Percentiles rank a stretch among this genome's conserved stretches.
phyloP scores from a whole-genome alignment of 129 eudicot genomes.

The Logfia minima region DNA sequence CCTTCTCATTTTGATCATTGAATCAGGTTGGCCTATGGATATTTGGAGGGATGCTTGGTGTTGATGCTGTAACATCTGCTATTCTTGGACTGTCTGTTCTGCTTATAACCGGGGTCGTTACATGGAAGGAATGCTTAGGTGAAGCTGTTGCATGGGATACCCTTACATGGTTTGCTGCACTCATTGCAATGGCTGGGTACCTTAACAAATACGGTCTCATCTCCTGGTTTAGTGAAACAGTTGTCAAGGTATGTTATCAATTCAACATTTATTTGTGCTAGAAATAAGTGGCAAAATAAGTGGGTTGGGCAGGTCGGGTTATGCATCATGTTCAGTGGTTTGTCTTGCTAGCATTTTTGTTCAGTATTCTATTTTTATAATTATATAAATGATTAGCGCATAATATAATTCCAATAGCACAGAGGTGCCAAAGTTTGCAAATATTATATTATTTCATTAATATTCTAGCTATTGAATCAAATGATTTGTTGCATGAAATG shows the following conservation, averaged over 20 bases:
- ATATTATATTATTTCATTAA: too few species aligned
- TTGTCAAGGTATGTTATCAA: slow-evolving; percentile 61
- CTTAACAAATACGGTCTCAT: slow-evolving; percentile 97
- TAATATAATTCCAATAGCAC: background rate
- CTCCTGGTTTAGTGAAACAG: slow-evolving; percentile 95
- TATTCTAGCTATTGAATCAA: too few species aligned
- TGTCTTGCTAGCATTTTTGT: background rate
- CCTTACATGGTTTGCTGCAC: slow-evolving; percentile 99
- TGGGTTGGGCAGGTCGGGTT: background rate
- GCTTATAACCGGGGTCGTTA: slow-evolving; percentile 86
- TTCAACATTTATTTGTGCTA: background rate
- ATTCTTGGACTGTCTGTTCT: slow-evolving; percentile 94
- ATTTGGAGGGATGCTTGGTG: slow-evolving; percentile 71
- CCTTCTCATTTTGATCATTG: slow-evolving; percentile 12
- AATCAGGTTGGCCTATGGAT: slow-evolving; percentile 94
- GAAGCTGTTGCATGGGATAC: slow-evolving; percentile 99
- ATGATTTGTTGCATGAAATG: too few species aligned
- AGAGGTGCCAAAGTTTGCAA: background rate
- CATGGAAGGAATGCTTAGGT: slow-evolving; percentile 96
- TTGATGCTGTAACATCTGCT: slow-evolving; percentile 98
- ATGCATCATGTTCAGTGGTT: background rate
- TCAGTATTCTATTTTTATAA: background rate
- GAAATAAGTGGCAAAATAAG: background rate
- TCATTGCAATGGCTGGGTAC: slow-evolving; percentile 99
- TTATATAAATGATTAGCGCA: background rate